These are phyloP conservation scores for Ambrosia artemisiifolia DNA, from an alignment of 129 eudicot genomes.

Conservation along the genomic window DNA sequence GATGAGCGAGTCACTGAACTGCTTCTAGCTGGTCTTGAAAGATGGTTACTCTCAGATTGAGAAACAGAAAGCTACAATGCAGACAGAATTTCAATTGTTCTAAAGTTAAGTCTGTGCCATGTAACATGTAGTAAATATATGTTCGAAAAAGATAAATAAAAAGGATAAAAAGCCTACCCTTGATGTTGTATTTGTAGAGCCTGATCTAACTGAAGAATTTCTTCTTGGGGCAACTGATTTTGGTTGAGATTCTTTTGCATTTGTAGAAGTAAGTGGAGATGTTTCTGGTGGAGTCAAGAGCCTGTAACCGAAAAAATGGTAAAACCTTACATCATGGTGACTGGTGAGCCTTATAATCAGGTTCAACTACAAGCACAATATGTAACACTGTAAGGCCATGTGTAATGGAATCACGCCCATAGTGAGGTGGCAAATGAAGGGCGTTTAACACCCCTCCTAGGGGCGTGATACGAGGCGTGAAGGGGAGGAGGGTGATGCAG, in stretches of 20 bases:
- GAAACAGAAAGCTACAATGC: conserved; percentile 76
- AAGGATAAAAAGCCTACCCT: conserved; percentile 38
- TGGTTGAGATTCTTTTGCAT: conserved; percentile 60
- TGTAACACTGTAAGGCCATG: not conserved
- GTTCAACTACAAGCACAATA: not conserved
- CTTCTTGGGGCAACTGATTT: conserved; percentile 58
- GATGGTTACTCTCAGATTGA: conserved; percentile 63
- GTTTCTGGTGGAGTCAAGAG: conserved; percentile 99
- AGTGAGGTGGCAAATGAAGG: no score
- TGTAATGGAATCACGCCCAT: no score
- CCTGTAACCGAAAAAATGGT: conserved; percentile 47
- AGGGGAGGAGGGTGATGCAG: no score
- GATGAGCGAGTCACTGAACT: conserved; percentile 84
- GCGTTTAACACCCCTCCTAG: no score
- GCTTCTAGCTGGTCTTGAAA: conserved; percentile 70
- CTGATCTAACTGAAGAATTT: conserved; percentile 59
- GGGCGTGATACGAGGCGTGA: no score
- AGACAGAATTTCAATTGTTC: not conserved
- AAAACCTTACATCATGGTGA: not conserved
- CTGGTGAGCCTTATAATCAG: not conserved
- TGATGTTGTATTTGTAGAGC: conserved; percentile 67
- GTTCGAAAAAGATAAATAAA: not conserved
- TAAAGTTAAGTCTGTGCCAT: not conserved
- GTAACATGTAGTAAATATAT: not conserved
- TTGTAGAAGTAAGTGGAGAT: conserved; percentile 60